These are phyloP conservation scores for Thinopyrum elongatum DNA, from an alignment of 176 grass and related monocot genomes.

Conservation along the genomic window DNA sequence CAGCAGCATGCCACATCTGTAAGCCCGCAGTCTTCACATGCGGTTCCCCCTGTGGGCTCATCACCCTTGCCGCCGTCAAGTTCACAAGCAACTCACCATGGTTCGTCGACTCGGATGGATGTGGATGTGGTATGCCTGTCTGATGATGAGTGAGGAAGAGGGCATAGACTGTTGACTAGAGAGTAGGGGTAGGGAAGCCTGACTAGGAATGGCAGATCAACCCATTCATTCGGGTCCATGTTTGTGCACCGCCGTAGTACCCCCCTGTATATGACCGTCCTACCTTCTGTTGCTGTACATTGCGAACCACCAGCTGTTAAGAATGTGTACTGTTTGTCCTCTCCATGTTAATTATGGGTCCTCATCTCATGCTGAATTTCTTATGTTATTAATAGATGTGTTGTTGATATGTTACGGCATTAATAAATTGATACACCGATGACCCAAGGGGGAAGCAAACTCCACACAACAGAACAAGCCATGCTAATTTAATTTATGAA, in stretches of 20 bases:
- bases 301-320: not conserved
- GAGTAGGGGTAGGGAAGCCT: not conserved
- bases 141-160: constrained; percentile 30
- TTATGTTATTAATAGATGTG: not conserved
- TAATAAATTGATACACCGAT: too few species aligned
- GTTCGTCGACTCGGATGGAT: not conserved
- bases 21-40: constrained; percentile 11
- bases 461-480: too few species aligned
- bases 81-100: too few species aligned
- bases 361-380: not conserved
- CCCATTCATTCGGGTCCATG: not conserved
- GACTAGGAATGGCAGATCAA: not conserved
- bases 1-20: constrained; percentile 23
- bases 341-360: not conserved
- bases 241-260: not conserved
- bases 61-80: not conserved
- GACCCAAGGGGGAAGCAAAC: too few species aligned
- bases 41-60: not conserved
- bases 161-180: not conserved
- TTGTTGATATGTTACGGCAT: too few species aligned
- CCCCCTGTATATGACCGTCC: not conserved
- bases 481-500: too few species aligned
- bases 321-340: not conserved
- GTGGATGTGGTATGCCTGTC: constrained; percentile 44
- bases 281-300: not conserved